These are phyloP conservation scores for Yamadazyma pseudoaaseri DNA, from an alignment of 1,139 yeast species.

Conservation along the genomic window DNA sequence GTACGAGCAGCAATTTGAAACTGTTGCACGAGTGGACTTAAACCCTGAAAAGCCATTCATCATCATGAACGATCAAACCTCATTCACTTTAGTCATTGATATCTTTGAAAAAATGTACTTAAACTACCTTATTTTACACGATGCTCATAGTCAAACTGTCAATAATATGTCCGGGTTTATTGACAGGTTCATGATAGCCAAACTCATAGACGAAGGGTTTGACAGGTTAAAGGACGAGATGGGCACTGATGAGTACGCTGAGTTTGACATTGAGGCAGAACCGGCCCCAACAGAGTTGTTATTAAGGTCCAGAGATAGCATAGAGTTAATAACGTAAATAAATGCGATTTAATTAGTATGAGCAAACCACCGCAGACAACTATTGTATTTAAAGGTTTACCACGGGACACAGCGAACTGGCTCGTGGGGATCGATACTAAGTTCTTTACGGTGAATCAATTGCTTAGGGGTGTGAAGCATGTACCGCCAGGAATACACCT, in stretches of 20 bases:
- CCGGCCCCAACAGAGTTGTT: slow-evolving; percentile 1
- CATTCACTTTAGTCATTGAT: slow-evolving; percentile 37
- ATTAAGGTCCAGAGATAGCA: slow-evolving; percentile 21
- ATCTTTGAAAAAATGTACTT: slow-evolving; percentile 41
- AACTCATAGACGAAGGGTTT: slow-evolving; percentile 30
- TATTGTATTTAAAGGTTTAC: slow-evolving; percentile 18
- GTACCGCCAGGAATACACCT: slow-evolving; percentile 29
- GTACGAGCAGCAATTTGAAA: slow-evolving; percentile 18
- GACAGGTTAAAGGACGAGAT: slow-evolving; percentile 19
- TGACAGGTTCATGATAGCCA: slow-evolving; percentile 38
- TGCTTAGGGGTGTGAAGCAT: slow-evolving; percentile 25
- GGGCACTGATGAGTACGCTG: slow-evolving; percentile 6
- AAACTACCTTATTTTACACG: slow-evolving; percentile 32
- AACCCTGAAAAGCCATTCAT: slow-evolving; percentile 21
- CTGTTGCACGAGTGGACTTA: slow-evolving; percentile 17
- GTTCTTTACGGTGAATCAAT: slow-evolving; percentile 22
- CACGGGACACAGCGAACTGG: slow-evolving; percentile 18
- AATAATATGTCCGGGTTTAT: slow-evolving; percentile 38
- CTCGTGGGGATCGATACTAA: slow-evolving; percentile 30
- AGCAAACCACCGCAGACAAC: slow-evolving; percentile 26
- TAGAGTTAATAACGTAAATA: slow-evolving; percentile 29
- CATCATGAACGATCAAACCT: slow-evolving; percentile 31
- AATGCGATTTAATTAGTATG: slow-evolving; percentile 6
- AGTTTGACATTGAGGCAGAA: slow-evolving; percentile 18
- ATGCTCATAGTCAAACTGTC: slow-evolving; percentile 13